phyloP scores from a whole-genome alignment of 2,329 filamentous ascomycete genomes.

The Claviceps sp. region DNA sequence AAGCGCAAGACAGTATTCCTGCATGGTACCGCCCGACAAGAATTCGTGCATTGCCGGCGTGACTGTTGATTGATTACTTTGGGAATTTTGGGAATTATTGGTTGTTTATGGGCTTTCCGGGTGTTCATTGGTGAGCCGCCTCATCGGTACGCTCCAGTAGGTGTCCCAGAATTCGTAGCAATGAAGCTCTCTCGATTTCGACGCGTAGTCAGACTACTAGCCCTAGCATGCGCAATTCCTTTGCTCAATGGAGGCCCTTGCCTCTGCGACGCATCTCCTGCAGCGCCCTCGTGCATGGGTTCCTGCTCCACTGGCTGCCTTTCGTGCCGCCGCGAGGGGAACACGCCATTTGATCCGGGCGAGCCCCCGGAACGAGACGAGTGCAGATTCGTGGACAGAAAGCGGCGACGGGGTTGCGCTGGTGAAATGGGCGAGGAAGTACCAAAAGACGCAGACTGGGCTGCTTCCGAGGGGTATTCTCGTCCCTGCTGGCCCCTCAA shows the following conservation, averaged over 20 bases:
- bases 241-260: slow-evolving; percentile 26
- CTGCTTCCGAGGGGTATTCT: slow-evolving; percentile 18
- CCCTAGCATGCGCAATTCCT: slow-evolving; percentile 27
- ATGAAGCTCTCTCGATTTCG: slow-evolving; percentile 29
- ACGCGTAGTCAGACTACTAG: slow-evolving; percentile 31
- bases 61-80: slow-evolving; percentile 7
- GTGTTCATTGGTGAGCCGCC: slow-evolving; percentile 14
- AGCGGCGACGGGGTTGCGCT: slow-evolving; percentile 38
- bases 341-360: slow-evolving; percentile 22
- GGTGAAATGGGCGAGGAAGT: slow-evolving; percentile 26
- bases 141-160: slow-evolving; percentile 33
- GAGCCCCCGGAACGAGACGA: slow-evolving; percentile 30
- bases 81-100: no score
- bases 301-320: slow-evolving; percentile 29
- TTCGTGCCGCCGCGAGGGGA: slow-evolving; percentile 36
- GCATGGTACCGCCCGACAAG: not conserved
- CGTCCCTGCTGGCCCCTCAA: slow-evolving; percentile 16
- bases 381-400: slow-evolving; percentile 34
- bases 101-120: not conserved
- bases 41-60: slow-evolving; percentile 13
- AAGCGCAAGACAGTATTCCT: no score
- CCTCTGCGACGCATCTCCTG: slow-evolving; percentile 1
- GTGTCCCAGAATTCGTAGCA: slow-evolving; percentile 21
- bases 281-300: not conserved
- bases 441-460: slow-evolving; percentile 19